Percentiles rank a stretch among this genome's conserved stretches.
These are phyloP conservation scores for Backusella sp. DNA, from an alignment of 192 early-diverging fungal species.

Conservation along the genomic window DNA sequence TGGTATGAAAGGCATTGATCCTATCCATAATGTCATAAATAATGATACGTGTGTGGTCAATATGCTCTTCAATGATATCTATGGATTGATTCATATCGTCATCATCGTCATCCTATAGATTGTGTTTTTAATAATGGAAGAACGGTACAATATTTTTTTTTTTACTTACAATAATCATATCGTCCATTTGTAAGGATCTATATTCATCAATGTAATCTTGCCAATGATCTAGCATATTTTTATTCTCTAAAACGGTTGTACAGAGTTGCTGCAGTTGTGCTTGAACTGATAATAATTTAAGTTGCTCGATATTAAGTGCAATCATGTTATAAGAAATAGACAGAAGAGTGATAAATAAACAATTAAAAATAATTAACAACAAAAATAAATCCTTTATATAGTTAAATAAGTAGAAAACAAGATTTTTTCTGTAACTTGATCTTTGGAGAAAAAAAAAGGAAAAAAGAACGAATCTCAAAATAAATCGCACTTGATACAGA, in stretches of 20 bases:
- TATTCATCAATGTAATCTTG: not conserved
- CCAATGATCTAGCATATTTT: not conserved
- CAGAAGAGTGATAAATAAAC: not conserved
- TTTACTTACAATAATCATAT: not conserved
- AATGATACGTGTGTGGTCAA: not conserved
- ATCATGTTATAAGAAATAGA: not conserved
- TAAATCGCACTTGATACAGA: not conserved
- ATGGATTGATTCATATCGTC: not conserved
- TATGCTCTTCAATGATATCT: not conserved
- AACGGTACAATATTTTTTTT: too few species aligned
- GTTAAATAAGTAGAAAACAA: not conserved
- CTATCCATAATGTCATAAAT: not conserved
- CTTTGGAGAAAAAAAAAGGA: not conserved
- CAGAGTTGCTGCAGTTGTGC: constrained; percentile 1
- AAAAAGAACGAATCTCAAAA: not conserved
- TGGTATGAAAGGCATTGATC: not conserved
- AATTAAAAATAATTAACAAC: not conserved
- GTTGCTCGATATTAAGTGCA: not conserved
- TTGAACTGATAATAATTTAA: not conserved
- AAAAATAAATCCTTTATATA: not conserved
- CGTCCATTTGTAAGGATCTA: constrained; percentile 11
- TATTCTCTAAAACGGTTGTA: not conserved
- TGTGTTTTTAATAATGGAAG: not conserved
- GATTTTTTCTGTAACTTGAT: not conserved
- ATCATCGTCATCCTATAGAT: not conserved